These are phyloP conservation scores for Metschnikowia aberdeeniae DNA, from an alignment of 805 yeast species.

Conservation along the genomic window DNA sequence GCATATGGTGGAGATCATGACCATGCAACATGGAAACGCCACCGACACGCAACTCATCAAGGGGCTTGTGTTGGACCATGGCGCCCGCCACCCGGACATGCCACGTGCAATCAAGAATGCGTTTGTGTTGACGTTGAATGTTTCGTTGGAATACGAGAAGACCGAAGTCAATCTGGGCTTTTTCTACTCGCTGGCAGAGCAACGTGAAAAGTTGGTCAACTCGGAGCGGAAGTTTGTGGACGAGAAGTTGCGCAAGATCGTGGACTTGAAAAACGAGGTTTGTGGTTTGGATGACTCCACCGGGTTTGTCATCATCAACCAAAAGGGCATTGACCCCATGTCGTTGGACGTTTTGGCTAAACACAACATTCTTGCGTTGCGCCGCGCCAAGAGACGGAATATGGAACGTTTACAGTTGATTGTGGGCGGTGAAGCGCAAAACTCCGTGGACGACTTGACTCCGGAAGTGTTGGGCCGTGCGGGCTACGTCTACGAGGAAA, in stretches of 20 bases:
- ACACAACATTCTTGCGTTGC: conserved; percentile 85
- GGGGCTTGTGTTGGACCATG: conserved; percentile 95
- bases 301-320: conserved; percentile 92
- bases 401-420: conserved; percentile 97
- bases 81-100: conserved; percentile 99
- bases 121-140: conserved; percentile 80
- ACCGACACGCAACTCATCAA: conserved; percentile 76
- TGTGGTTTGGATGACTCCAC: conserved; percentile 69
- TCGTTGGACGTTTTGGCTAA: conserved; percentile 91
- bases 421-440: conserved; percentile 97
- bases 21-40: conserved; percentile 91
- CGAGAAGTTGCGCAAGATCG: conserved; percentile 83
- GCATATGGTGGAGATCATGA: conserved; percentile 97
- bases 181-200: conserved; percentile 91
- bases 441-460: conserved; percentile 88
- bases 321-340: conserved; percentile 98
- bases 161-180: conserved; percentile 96
- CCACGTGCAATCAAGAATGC: conserved; percentile 86
- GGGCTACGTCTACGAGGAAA: conserved; percentile 86
- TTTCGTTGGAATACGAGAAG: conserved; percentile 93
- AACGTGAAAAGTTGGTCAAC: conserved; percentile 89
- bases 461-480: conserved; percentile 81
- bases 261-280: conserved; percentile 89
- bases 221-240: conserved; percentile 93
- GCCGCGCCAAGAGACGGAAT: conserved; percentile 98